phyloP scores from a whole-genome alignment of 495 filamentous ascomycete genomes.

The Staphylotrichum longicolle region DNA sequence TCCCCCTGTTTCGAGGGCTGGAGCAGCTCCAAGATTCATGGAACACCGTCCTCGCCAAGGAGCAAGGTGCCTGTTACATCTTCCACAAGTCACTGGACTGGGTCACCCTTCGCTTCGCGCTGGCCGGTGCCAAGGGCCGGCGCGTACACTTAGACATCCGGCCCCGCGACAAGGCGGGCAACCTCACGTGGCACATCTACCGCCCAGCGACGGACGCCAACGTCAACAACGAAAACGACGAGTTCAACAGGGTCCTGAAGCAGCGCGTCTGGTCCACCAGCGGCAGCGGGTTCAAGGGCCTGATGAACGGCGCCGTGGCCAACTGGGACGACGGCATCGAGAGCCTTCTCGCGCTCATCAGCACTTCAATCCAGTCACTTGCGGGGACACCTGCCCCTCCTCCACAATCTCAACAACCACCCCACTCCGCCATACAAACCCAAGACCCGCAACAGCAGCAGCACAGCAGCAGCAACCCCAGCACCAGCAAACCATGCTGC shows the following conservation, averaged over 20 bases:
- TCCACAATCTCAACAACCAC: slow-evolving; percentile 9
- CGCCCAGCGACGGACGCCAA: slow-evolving; percentile 24
- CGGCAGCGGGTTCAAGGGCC: slow-evolving; percentile 33
- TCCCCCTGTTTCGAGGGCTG: slow-evolving; percentile 67
- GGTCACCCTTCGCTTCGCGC: slow-evolving; percentile 48
- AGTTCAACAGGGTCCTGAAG: slow-evolving; percentile 41
- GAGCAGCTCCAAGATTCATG: slow-evolving; percentile 52
- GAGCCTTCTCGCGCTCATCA: slow-evolving; percentile 27
- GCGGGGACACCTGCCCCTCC: slow-evolving; percentile 21
- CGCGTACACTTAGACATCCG: slow-evolving; percentile 42
- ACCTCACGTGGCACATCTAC: slow-evolving; percentile 44
- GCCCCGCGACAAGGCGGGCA: slow-evolving; percentile 33
- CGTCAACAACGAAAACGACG: slow-evolving; percentile 34
- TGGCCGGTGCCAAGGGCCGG: slow-evolving; percentile 27
- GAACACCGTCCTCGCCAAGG: slow-evolving; percentile 32
- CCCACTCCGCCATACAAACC: slow-evolving; percentile 1
- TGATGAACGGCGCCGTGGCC: slow-evolving; percentile 37
- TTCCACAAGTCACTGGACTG: slow-evolving; percentile 47
- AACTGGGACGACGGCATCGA: slow-evolving; percentile 36
- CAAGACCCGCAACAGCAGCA: slow-evolving; percentile 11
- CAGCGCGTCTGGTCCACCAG: slow-evolving; percentile 37
- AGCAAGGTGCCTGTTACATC: slow-evolving; percentile 41
- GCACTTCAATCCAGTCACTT: slow-evolving; percentile 34
- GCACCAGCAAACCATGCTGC: neutral
- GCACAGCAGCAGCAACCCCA: slow-evolving; percentile 9